These are phyloP conservation scores for Yarrowia yakushimensis DNA, from an alignment of 805 yeast genomes.

Conservation along the genomic window DNA sequence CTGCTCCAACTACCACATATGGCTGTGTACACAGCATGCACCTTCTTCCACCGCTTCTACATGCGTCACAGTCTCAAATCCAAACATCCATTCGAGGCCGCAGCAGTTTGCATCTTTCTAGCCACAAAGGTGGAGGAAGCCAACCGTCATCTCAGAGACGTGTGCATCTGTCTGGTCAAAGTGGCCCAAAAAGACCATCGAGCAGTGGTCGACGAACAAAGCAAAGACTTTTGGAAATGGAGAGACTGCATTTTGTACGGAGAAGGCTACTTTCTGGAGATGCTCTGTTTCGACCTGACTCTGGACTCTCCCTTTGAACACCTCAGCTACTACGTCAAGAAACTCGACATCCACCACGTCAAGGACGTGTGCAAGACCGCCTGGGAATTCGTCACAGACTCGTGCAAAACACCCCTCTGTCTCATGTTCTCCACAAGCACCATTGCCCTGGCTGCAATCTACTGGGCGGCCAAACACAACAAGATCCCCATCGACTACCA, in stretches of 20 bases:
- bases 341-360: conserved; percentile 30
- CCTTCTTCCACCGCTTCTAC: conserved; percentile 51
- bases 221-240: conserved; percentile 52
- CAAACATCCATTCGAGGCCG: conserved; percentile 50
- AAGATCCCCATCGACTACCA: conserved; percentile 13
- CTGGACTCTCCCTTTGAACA: conserved; percentile 42
- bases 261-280: conserved; percentile 47
- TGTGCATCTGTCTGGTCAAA: conserved; percentile 49
- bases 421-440: conserved; percentile 35
- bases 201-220: conserved; percentile 44
- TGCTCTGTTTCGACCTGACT: conserved; percentile 48
- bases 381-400: conserved; percentile 42
- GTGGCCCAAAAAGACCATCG: conserved; percentile 45
- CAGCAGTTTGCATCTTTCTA: conserved; percentile 49
- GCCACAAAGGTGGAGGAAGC: conserved; percentile 56
- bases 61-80: conserved; percentile 44
- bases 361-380: conserved; percentile 34
- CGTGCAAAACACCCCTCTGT: conserved; percentile 39
- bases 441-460: conserved; percentile 42
- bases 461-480: conserved; percentile 36
- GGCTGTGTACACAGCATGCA: conserved; percentile 48
- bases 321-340: conserved; percentile 28
- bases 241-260: conserved; percentile 45
- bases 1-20: conserved; percentile 47
- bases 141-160: conserved; percentile 46